Percentiles rank a stretch among this genome's conserved stretches.
Conservation (phyloP, 2,329 filamentous ascomycete genomes). For the Xylariaceae sp. region DNA sequence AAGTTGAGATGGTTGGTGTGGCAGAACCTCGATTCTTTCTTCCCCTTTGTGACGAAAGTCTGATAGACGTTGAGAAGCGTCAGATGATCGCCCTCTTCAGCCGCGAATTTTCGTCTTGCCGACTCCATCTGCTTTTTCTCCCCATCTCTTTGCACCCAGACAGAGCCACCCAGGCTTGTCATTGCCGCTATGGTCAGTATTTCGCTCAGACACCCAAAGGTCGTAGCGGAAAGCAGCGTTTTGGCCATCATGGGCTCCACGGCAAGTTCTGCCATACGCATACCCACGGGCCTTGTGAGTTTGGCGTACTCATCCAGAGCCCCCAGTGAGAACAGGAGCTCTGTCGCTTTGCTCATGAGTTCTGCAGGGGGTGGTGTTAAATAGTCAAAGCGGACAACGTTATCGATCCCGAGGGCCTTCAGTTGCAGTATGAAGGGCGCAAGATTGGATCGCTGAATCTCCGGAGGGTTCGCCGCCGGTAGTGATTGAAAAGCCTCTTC, state of each 20-base stretch:
- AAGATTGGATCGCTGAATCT: constrained; percentile 87
- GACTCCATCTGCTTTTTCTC: constrained; percentile 70
- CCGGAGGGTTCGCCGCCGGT: constrained; percentile 68
- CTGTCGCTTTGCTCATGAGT: constrained; percentile 76
- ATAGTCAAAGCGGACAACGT: constrained; percentile 85
- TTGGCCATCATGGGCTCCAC: constrained; percentile 96
- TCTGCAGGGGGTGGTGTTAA: constrained; percentile 78
- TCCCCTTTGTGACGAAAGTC: constrained; percentile 74
- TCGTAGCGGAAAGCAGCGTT: constrained; percentile 66
- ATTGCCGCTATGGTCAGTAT: constrained; percentile 90
- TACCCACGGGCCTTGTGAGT: constrained; percentile 79
- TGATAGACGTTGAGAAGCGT: constrained; percentile 92
- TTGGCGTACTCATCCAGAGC: constrained; percentile 86
- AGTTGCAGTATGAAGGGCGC: constrained; percentile 84
- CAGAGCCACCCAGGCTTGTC: constrained; percentile 74
- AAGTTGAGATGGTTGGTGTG: constrained; percentile 81
- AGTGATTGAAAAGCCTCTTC: constrained; percentile 62
- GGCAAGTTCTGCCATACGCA: constrained; percentile 85
- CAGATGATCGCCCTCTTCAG: constrained; percentile 87
- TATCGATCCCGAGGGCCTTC: constrained; percentile 91
- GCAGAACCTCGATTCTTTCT: constrained; percentile 80
- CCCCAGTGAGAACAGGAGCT: constrained; percentile 79
- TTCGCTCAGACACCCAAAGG: constrained; percentile 74
- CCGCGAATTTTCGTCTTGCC: constrained; percentile 73
- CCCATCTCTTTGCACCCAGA: constrained; percentile 76